These are phyloP conservation scores for Leptographium lundbergii DNA, from an alignment of 2,329 filamentous ascomycete genomes.

Conservation along the genomic window DNA sequence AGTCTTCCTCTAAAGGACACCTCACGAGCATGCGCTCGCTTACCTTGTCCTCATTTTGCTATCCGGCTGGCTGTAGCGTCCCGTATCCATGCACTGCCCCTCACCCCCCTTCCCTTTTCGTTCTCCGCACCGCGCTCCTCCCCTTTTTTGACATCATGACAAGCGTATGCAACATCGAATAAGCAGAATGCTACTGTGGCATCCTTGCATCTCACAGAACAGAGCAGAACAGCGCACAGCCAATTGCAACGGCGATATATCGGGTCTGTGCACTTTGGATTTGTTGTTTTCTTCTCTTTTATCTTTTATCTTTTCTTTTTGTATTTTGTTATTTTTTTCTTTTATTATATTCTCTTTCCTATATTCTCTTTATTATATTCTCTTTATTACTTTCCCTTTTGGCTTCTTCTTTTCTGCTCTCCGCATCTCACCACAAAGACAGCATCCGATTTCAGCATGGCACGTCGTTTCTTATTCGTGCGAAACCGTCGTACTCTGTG, in stretches of 20 bases:
- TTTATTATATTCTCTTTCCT: no score
- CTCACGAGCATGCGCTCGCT: background rate
- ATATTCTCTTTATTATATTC: no score
- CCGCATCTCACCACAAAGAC: no score
- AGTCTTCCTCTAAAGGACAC: background rate
- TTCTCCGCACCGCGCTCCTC: background rate
- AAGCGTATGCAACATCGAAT: background rate
- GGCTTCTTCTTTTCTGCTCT: no score
- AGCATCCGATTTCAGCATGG: no score
- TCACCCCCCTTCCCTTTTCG: background rate
- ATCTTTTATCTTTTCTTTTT: no score
- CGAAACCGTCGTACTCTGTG: background rate
- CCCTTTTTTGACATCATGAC: background rate
- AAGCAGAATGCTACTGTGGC: background rate
- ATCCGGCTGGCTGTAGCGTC: background rate
- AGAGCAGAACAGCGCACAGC: background rate
- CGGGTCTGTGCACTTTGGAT: background rate
- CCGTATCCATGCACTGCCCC: background rate
- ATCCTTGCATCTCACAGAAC: background rate
- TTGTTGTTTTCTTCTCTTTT: background rate
- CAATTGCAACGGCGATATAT: no score
- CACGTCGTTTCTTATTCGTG: no score
- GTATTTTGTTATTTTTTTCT: no score
- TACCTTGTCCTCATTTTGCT: constrained; percentile 5
- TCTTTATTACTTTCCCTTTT: no score